These are phyloP conservation scores for Fusarium stilboides DNA, from an alignment of 2,329 filamentous ascomycete genomes.

Conservation along the genomic window DNA sequence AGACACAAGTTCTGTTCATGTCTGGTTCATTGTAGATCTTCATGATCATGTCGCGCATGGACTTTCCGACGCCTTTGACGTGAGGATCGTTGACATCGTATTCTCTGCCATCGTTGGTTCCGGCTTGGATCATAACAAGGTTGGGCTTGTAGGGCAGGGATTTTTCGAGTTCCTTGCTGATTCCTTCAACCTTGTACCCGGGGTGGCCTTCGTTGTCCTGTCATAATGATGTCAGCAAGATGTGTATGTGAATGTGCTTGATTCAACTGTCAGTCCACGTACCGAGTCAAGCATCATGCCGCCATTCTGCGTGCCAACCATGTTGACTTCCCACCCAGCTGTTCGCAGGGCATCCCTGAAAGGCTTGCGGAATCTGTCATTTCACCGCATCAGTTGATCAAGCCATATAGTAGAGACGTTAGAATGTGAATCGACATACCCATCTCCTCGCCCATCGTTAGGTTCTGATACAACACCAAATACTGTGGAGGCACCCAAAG, in stretches of 20 bases:
- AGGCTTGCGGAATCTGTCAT: slow-evolving; percentile 40
- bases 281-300: slow-evolving; percentile 43
- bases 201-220: background rate
- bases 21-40: slow-evolving; percentile 4
- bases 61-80: slow-evolving; percentile 13
- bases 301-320: slow-evolving; percentile 8
- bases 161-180: background rate
- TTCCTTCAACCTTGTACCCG: slow-evolving; percentile 1
- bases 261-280: background rate
- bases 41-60: slow-evolving; percentile 37
- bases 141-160: slow-evolving; percentile 32
- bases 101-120: slow-evolving; percentile 43
- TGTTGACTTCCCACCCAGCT: slow-evolving; percentile 2
- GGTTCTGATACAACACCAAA: slow-evolving; percentile 1
- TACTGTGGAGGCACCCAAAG: slow-evolving; percentile 12
- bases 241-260: no score
- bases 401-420: background rate
- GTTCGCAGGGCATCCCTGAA: slow-evolving; percentile 41
- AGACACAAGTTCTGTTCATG: slow-evolving; percentile 7
- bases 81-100: slow-evolving; percentile 2
- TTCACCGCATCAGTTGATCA: background rate
- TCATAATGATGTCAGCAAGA: no score
- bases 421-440: background rate
- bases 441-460: slow-evolving; percentile 6
- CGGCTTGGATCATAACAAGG: slow-evolving; percentile 44